These are phyloP conservation scores for Syzygium oleosum DNA, from an alignment of 345 rosid species.

Conservation along the genomic window DNA sequence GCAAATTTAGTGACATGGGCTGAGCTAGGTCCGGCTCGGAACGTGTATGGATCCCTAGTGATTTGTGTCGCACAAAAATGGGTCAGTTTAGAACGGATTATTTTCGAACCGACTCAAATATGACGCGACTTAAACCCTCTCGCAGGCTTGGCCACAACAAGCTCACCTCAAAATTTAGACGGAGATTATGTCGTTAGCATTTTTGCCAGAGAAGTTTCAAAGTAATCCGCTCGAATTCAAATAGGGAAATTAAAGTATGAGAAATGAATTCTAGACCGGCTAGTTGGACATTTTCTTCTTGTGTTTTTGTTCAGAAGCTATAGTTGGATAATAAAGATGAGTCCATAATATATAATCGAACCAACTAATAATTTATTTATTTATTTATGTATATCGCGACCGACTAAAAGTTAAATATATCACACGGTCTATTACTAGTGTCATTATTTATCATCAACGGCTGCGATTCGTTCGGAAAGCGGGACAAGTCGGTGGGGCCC, in stretches of 20 bases:
- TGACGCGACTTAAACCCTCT: not conserved
- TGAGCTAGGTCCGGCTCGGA: not conserved
- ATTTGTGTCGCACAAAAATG: not conserved
- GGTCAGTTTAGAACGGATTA: rapidly evolving
- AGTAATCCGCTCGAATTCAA: not conserved
- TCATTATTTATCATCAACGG: not conserved
- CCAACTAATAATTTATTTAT: not conserved
- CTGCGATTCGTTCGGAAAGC: not conserved
- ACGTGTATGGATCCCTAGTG: rapidly evolving
- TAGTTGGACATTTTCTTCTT: not conserved
- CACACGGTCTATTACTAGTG: not conserved
- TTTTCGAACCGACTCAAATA: rapidly evolving
- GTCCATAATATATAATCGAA: not conserved
- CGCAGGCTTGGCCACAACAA: rapidly evolving
- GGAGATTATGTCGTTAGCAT: not conserved
- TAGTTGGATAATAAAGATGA: not conserved
- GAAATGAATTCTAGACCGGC: not conserved
- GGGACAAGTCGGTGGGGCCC: not conserved
- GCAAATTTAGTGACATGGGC: not conserved
- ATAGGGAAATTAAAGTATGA: not conserved
- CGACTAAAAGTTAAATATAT: not conserved
- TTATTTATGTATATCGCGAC: not conserved
- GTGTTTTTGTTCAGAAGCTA: not conserved
- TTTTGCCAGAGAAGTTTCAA: not conserved
- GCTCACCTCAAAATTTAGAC: too few species aligned